A percentile compares a stretch with the other conserved stretches of the same genome.
phyloP scores from a whole-genome alignment of 441 rosid genomes.

The Croton setiger region DNA sequence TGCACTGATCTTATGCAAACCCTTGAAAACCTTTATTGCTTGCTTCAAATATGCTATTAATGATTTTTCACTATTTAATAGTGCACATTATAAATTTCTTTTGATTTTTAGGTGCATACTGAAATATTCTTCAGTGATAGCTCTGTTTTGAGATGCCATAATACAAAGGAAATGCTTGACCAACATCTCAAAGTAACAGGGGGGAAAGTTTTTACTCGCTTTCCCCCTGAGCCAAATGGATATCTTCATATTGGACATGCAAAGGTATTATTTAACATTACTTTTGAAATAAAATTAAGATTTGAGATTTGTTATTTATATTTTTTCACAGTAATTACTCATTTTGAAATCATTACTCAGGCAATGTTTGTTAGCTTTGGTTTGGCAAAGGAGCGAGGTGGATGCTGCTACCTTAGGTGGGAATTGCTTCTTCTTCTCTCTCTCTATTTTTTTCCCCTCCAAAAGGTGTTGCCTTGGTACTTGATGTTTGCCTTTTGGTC shows the following conservation, averaged over 20 bases:
- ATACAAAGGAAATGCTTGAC: slow-evolving; percentile 53
- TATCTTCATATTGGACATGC: slow-evolving; percentile 99
- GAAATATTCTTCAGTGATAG: slow-evolving; percentile 76
- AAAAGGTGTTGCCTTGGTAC: neutral
- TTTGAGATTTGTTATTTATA: slow-evolving; percentile 6
- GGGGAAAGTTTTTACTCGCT: slow-evolving; percentile 80
- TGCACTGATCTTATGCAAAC: too few species aligned
- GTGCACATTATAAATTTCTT: neutral
- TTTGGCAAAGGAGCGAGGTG: slow-evolving; percentile 82
- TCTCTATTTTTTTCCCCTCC: neutral
- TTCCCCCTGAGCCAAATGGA: slow-evolving; percentile 99
- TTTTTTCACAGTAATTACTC: slow-evolving; percentile 10
- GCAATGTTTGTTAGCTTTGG: slow-evolving; percentile 98
- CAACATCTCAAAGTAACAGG: slow-evolving; percentile 81
- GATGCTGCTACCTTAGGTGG: slow-evolving; percentile 81
- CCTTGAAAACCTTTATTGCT: too few species aligned
- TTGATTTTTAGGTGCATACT: slow-evolving; percentile 68
- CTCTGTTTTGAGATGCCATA: slow-evolving; percentile 77
- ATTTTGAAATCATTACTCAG: slow-evolving; percentile 34
- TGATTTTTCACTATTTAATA: slow-evolving; percentile 9
- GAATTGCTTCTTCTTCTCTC: slow-evolving; percentile 9
- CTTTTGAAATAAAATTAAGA: neutral
- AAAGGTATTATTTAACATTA: slow-evolving; percentile 48
- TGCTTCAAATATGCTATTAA: neutral
- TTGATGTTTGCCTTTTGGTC: slow-evolving; percentile 1